Conservation (phyloP, 2,329 filamentous ascomycete species). For the Sporothrix protearum region DNA sequence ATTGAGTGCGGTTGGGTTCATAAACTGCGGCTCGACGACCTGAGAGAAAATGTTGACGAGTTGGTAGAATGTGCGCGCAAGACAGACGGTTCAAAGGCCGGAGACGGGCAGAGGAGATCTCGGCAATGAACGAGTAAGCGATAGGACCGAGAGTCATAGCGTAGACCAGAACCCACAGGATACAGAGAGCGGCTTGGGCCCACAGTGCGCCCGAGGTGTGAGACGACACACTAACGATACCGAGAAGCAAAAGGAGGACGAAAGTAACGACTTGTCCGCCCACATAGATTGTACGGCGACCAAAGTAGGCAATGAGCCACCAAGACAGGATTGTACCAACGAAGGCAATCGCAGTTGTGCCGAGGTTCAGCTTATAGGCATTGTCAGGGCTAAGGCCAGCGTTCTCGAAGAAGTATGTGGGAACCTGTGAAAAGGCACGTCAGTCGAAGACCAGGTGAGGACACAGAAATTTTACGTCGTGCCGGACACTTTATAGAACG, state of each 20-base stretch:
- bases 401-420: slow-evolving; percentile 28
- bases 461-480: background rate
- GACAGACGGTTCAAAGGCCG: slow-evolving; percentile 37
- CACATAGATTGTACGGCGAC: slow-evolving; percentile 27
- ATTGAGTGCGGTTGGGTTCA: slow-evolving; percentile 44
- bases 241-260: slow-evolving; percentile 24
- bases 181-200: slow-evolving; percentile 22
- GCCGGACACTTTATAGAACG: background rate
- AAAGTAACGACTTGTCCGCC: slow-evolving; percentile 24
- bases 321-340: slow-evolving; percentile 25
- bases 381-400: slow-evolving; percentile 33
- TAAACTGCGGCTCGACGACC: slow-evolving; percentile 35
- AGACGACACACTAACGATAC: slow-evolving; percentile 28
- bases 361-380: slow-evolving; percentile 37
- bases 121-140: slow-evolving; percentile 36
- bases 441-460: background rate
- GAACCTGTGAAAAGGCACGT: background rate
- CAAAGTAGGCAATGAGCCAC: slow-evolving; percentile 25
- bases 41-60: slow-evolving; percentile 31
- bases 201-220: slow-evolving; percentile 10
- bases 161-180: slow-evolving; percentile 31
- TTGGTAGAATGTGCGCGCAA: slow-evolving; percentile 35
- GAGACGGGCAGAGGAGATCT: slow-evolving; percentile 37
- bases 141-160: slow-evolving; percentile 41
- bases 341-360: slow-evolving; percentile 34